These are phyloP conservation scores for Phialemonium atrogriseum DNA, from an alignment of 2,329 filamentous ascomycete genomes.

Conservation along the genomic window DNA sequence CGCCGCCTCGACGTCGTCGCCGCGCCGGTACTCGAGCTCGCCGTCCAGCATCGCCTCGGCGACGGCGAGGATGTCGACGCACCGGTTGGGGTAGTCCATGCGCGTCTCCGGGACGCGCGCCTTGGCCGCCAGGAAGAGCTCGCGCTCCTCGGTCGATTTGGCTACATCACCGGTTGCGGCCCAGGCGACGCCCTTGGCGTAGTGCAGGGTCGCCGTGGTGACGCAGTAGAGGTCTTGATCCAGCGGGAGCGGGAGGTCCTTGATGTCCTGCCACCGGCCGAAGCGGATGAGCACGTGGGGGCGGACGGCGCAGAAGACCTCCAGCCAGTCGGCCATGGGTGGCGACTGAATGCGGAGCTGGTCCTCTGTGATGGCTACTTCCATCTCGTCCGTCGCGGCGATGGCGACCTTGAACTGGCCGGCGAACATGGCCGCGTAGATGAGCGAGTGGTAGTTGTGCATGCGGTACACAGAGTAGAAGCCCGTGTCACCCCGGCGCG, in stretches of 20 bases:
- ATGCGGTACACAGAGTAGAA: conserved; percentile 72
- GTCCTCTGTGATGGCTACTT: conserved; percentile 53
- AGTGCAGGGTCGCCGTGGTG: conserved; percentile 60
- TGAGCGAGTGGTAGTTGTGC: conserved; percentile 66
- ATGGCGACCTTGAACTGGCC: conserved; percentile 56
- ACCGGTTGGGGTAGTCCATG: conserved; percentile 62
- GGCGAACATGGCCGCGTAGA: conserved; percentile 73
- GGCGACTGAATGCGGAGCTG: conserved; percentile 56
- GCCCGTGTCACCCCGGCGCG: conserved; percentile 50
- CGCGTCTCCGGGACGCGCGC: conserved; percentile 47
- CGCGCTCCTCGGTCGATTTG: conserved; percentile 44
- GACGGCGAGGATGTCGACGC: conserved; percentile 53
- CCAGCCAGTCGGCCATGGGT: conserved; percentile 73
- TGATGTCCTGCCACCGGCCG: conserved; percentile 60
- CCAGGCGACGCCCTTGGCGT: conserved; percentile 59
- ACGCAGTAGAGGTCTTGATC: conserved; percentile 58
- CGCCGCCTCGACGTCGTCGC: conserved; percentile 47
- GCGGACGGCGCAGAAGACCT: conserved; percentile 59
- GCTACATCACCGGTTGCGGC: conserved; percentile 48
- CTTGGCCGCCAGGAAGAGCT: conserved; percentile 41
- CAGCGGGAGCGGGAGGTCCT: conserved; percentile 44
- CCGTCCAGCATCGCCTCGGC: conserved; percentile 63
- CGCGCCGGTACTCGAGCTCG: conserved; percentile 62
- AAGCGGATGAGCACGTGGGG: conserved; percentile 67
- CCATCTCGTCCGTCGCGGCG: conserved; percentile 50